Base-by-base conservation (phyloP, 148 eudicot genomes). In the Simmondsia chinensis region DNA sequence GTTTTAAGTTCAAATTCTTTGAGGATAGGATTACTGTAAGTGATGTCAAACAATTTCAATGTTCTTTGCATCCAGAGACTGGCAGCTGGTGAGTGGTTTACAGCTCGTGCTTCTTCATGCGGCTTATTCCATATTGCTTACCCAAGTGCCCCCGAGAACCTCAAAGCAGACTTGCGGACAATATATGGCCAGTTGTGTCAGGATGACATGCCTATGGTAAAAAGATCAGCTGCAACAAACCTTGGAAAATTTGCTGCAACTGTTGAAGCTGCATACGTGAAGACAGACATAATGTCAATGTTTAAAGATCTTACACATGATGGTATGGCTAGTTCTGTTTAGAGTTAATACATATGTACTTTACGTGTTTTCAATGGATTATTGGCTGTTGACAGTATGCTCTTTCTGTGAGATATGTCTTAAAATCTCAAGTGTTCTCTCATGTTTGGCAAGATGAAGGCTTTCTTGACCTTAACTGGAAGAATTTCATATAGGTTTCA, bases 141-240 rank as follows among this genome's bases (percentile, higher is more conserved):
- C 39, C 73, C 76, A 8, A 69, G 73, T 53, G 79, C 79, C n/a
- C 61, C 76, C 5, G 79, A 77, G 28, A 57, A 26, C 11, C 46
- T 63, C 23, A 77, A 73, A 54, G 38, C 73, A 14, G 79, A 77
- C 49, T 57, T 77, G 39, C 52, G 79, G 59, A 57, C 79, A 26
- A 69, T 65, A 39, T 77, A 77, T 32, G 61, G 57, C 48, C 83
- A 77, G 33, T 40, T 77, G 59, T 77, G 83, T 73, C 83, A 77
- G 56, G 83, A 73, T 66, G 83, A 77, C 48, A 72, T 77, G 83
- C 79, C 83, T 7, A 77, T 77, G 75, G 83, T 77, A 26, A 69
- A 79, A 50, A 72, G 83, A 39, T 67, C 83, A 9, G 83, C 83
- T 9, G 79, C 83, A 29, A 69, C 74, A 50, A 69, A 73, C 46